Percentiles rank a stretch among this genome's conserved stretches.
phyloP scores from a whole-genome alignment of 768 basidiomycete species.

The Phylloporus arenicola region DNA sequence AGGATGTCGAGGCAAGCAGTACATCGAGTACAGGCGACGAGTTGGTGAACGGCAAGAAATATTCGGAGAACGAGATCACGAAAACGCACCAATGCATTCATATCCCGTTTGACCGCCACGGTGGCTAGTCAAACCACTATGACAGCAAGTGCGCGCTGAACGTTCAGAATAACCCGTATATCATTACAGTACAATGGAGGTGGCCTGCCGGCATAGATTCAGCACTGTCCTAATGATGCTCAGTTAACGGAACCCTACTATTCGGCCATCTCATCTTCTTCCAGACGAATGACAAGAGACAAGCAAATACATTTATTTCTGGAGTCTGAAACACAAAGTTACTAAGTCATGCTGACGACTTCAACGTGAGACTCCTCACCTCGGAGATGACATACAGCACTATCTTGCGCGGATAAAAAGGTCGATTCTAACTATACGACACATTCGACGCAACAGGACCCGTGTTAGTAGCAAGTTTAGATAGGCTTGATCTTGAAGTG shows the following conservation, averaged over 20 bases:
- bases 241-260: conserved; percentile 1
- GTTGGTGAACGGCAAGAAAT: neutral
- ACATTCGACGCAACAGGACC: conserved; percentile 3
- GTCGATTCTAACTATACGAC: conserved; percentile 6
- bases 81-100: too few species aligned
- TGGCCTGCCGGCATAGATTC: neutral
- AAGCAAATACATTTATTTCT: conserved; percentile 9
- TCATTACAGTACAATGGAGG: neutral
- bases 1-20: neutral
- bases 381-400: conserved; percentile 17
- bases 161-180: neutral
- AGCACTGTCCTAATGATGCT: neutral
- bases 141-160: neutral
- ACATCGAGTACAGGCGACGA: neutral
- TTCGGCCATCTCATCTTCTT: neutral
- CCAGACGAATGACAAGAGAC: neutral
- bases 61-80: neutral
- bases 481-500: conserved; percentile 99
- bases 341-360: neutral
- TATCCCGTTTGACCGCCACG: too few species aligned
- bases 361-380: conserved; percentile 8
- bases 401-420: conserved; percentile 21
- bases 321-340: conserved; percentile 8
- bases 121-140: neutral
- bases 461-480: conserved; percentile 32